Base-by-base conservation (phyloP, 225 moss, liverwort and hornwort species). In the Sphagnum tenellum region DNA sequence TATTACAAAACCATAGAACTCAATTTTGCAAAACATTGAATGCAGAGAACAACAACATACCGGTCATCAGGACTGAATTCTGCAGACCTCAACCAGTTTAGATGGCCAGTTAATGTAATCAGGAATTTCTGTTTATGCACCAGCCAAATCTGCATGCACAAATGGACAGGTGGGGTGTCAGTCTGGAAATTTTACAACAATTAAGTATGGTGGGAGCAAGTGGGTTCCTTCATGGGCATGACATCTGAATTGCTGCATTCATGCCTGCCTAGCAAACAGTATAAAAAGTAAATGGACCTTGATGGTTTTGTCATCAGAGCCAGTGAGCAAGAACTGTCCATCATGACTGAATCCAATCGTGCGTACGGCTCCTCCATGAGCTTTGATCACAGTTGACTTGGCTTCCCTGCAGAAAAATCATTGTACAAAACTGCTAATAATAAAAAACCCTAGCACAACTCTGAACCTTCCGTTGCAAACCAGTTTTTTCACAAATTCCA, bases 71-170 rank as follows among this genome's bases (percentile, higher is more conserved):
- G 81, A 77, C 78, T 89, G 73, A 98, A 98, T 69, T 98, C 87
- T 64, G 93, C 90, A 55, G 89, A 90, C 48, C 89, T 81, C 65
- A 98, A 82, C 93, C 90, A 98, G 68, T 98, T 98, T 62, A 93
- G 77, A 62, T 98, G 98, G 60, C 98, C 98, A 57, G 78, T 68
- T 65, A 98, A 65, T 47, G 90, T 92, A 69, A 76, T 81, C 64
- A 89, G 68, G 59, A 87, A 93, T 60, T 78, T 93, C 45, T 87
- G 93, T 67, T 77, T 87, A 7, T 82, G 77, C 51, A 90, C 90
- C 65, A 85, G 81, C 98, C 98, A 93, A 45, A 98, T 76, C 91
- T 91, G 79, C 51, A 46, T 61, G 48, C 14, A 47, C 44, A 3
- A 56, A 44, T 2, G 29, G 52, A 53, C 7, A 29, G 3, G 48